Evolutionary conservation across 208 protist genomes (phyloP).

Genomic region (Trypanosoma brucei): DNA sequence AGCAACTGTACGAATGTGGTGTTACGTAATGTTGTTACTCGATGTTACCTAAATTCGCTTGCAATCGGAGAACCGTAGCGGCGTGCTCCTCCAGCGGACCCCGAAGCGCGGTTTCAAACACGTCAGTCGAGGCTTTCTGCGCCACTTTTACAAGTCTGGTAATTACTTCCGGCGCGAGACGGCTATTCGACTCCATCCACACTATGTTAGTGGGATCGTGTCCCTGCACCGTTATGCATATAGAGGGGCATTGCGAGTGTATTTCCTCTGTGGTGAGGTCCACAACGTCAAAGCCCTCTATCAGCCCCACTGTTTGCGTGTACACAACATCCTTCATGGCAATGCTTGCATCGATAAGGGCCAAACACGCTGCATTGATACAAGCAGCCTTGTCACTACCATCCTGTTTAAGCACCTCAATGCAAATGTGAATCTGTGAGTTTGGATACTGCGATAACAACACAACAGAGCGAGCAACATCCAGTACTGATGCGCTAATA

Average conservation of each 20-base stretch:
- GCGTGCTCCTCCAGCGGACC: conserved; percentile 53
- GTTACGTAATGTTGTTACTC: conserved; percentile 11
- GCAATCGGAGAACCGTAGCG: conserved; percentile 35
- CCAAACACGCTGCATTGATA: conserved; percentile 86
- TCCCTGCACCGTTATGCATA: conserved; percentile 57
- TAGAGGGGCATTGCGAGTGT: conserved; percentile 61
- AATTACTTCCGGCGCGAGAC: conserved; percentile 50
- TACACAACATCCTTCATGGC: conserved; percentile 79
- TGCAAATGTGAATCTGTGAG: conserved; percentile 83
- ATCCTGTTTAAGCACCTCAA: conserved; percentile 79
- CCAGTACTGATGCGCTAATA: conserved; percentile 62
- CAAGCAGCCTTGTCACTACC: conserved; percentile 76
- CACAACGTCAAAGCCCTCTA: conserved; percentile 63
- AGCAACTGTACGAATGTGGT: neutral
- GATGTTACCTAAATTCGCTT: conserved; percentile 24
- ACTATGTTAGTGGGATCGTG: conserved; percentile 67
- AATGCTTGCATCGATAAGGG: conserved; percentile 77
- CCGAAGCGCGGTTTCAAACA: conserved; percentile 44
- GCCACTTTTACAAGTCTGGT: conserved; percentile 47
- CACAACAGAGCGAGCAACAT: conserved; percentile 71
- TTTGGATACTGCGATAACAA: conserved; percentile 79
- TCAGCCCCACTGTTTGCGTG: conserved; percentile 54
- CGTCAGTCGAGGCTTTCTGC: conserved; percentile 32
- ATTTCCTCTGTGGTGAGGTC: conserved; percentile 79
- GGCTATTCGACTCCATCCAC: conserved; percentile 73